Evolutionary conservation across 345 rosid species (phyloP), one percentile per base, ranked within the genome.

Genomic region (Acer negundo): DNA sequence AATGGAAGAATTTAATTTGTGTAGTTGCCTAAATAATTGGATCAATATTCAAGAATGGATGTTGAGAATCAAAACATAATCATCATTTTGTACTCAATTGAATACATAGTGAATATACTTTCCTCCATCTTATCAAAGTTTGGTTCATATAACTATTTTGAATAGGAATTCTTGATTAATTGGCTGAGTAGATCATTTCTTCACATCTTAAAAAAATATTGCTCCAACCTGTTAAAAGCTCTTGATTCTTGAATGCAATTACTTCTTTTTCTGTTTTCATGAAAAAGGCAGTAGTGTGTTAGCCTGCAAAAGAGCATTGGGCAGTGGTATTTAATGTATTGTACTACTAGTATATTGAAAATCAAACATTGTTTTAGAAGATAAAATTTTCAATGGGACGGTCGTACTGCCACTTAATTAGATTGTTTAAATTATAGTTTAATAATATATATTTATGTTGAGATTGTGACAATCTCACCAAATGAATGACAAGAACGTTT

Each of bases 21-120:
- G 70, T 42, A 61, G 78, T 73, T 80, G 68, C 55, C 38, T 8
- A 58, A 80, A 71, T 77, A 81, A 81, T 69, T 59, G 23, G 46
- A 35, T 59, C 26, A 59, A 76, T 67, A 38, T 67, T 64, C 77
- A 70, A 78, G 78, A 67, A 65, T 44, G 42, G 63, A 4, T 73
- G 64, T 55, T 49, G 9, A 51, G 20, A 47, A 15, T 15, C 77
- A 35, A 35, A 35, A 35, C 38, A 4, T 35, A 35, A 35, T 35
- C 38, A 40, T 62, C 20, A 20, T 49, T 49, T 10, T 65, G 63
- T 65, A 65, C 51, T 35, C 58, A 56, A 56, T 20, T 56, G 58
- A 40, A 19, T 35, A 22, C 63, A 66, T 31, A 12, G 63, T 12
- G n/a, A 75, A 67, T 56, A 55, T 67, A 23, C 15, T 73, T 24